Evolutionary conservation across 257 asterid genomes (phyloP).

Genomic region (Jacaranda copaia): DNA sequence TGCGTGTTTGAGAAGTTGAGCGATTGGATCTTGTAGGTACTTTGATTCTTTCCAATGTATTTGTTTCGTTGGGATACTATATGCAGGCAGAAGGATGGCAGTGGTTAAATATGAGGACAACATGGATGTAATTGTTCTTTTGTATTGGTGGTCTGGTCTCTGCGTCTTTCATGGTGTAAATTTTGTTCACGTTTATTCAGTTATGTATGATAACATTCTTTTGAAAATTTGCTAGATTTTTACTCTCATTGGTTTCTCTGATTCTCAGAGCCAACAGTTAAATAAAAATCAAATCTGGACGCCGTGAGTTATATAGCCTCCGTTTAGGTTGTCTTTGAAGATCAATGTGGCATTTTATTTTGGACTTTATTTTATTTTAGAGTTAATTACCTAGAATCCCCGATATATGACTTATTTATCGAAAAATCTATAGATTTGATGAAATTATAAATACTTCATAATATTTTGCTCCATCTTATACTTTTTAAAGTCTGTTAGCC

Average conservation of each 20-base stretch:
- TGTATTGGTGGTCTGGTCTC: not conserved
- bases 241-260: not conserved
- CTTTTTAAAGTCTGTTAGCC: too few relatives aligned
- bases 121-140: constrained; percentile 29
- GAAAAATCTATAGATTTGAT: too few relatives aligned
- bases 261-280: not conserved
- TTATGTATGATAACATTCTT: constrained; percentile 25
- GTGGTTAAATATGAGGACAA: not conserved
- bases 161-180: constrained; percentile 25
- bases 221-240: not conserved
- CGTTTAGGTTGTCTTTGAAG: not conserved
- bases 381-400: too few relatives aligned
- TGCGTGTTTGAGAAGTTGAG: constrained; percentile 12
- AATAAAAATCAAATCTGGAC: not conserved
- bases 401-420: too few relatives aligned
- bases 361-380: too few relatives aligned
- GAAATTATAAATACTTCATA: too few relatives aligned
- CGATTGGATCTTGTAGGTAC: constrained; percentile 24
- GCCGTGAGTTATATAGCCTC: not conserved
- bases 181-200: constrained; percentile 17
- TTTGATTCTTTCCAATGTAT: constrained; percentile 23
- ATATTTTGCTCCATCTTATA: too few relatives aligned
- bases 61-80: constrained; percentile 23
- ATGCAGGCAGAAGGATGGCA: not conserved
- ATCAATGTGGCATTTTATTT: too few relatives aligned